A percentile compares a stretch with the other conserved stretches of the same genome.
Evolutionary conservation across 495 filamentous ascomycete species (phyloP).

Genomic region (Aspergillus sparsus): DNA sequence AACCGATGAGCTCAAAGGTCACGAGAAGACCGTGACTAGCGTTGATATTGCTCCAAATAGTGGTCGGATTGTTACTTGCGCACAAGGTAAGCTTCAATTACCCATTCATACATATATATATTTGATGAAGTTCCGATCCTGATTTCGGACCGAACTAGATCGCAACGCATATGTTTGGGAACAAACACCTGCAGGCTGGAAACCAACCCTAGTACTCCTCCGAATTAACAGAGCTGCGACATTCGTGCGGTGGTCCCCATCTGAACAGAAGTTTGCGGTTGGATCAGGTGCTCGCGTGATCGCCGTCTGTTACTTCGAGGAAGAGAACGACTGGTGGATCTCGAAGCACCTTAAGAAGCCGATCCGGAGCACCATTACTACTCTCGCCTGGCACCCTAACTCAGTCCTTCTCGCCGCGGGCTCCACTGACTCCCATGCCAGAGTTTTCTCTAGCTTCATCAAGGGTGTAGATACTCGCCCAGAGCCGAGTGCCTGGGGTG

Average conservation of each 20-base stretch:
- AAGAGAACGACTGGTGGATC: conserved; percentile 99
- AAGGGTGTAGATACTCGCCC: conserved; percentile 90
- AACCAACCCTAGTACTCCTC: conserved; percentile 93
- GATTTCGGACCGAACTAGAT: conserved; percentile 54
- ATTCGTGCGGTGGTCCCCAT: conserved; percentile 95
- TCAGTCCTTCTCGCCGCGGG: conserved; percentile 91
- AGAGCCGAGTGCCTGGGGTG: conserved; percentile 89
- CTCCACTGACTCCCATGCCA: conserved; percentile 94
- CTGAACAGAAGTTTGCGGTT: conserved; percentile 95
- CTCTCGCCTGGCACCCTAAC: conserved; percentile 94
- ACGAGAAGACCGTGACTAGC: conserved; percentile 94
- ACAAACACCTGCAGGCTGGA: conserved; percentile 85
- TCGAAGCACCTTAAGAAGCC: conserved; percentile 99
- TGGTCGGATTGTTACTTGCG: conserved; percentile 95
- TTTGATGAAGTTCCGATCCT: conserved; percentile 9
- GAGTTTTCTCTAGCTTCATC: conserved; percentile 93
- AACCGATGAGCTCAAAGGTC: conserved; percentile 89
- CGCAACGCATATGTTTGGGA: conserved; percentile 99
- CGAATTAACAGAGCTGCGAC: conserved; percentile 97
- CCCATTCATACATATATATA: conserved; percentile 6
- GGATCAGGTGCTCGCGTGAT: conserved; percentile 94
- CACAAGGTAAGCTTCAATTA: conserved; percentile 67
- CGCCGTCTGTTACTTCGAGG: conserved; percentile 97
- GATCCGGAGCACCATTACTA: conserved; percentile 92
- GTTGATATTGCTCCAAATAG: conserved; percentile 91